phyloP scores from a whole-genome alignment of 2,329 filamentous ascomycete genomes.

The Lomentospora prolificans region DNA sequence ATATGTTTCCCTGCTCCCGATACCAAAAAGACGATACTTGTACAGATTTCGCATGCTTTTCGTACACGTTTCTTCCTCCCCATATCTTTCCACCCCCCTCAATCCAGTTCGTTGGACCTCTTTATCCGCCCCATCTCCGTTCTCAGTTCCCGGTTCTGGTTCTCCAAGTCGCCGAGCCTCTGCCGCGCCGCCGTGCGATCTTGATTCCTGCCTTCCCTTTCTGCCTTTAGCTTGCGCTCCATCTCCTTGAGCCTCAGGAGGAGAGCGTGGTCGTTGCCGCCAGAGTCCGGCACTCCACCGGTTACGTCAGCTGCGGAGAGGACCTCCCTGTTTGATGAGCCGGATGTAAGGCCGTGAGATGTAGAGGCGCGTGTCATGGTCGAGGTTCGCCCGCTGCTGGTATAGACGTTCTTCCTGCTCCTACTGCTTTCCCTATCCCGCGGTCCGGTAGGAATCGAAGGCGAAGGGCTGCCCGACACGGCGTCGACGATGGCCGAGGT shows the following conservation, averaged over 20 bases:
- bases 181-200: slow-evolving; percentile 78
- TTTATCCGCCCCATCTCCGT: slow-evolving; percentile 42
- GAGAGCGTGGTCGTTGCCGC: slow-evolving; percentile 60
- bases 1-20: too few species aligned
- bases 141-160: slow-evolving; percentile 62
- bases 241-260: slow-evolving; percentile 77
- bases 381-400: slow-evolving; percentile 16
- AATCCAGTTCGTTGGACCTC: slow-evolving; percentile 5
- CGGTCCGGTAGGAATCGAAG: slow-evolving; percentile 44
- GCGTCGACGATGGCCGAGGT: slow-evolving; percentile 27
- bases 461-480: slow-evolving; percentile 39
- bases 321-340: slow-evolving; percentile 5
- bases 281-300: slow-evolving; percentile 14
- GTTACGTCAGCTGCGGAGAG: slow-evolving; percentile 11
- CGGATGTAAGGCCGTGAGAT: slow-evolving; percentile 17
- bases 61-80: neutral
- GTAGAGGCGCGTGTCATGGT: slow-evolving; percentile 23
- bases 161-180: slow-evolving; percentile 64
- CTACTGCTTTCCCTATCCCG: slow-evolving; percentile 31
- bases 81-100: neutral
- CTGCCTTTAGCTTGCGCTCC: slow-evolving; percentile 79
- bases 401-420: slow-evolving; percentile 10
- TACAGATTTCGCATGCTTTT: too few species aligned
- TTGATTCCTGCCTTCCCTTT: slow-evolving; percentile 74
- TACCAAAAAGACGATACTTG: too few species aligned